Conservation (phyloP, 139 green algal species). For the Volvox africanus region DNA sequence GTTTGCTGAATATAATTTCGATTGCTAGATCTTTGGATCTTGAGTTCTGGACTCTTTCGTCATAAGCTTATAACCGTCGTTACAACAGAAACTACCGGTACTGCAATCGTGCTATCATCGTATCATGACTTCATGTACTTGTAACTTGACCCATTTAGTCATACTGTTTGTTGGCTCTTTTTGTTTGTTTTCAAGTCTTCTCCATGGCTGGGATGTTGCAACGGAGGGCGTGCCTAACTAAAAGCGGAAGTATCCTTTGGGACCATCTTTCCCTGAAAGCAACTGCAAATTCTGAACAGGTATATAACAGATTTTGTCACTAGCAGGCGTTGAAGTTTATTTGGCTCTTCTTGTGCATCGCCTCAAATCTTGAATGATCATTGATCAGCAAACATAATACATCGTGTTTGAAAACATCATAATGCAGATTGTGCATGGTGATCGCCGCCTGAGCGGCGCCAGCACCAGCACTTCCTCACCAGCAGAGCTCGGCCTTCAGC, state of each 20-base stretch:
- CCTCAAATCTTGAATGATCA: background rate
- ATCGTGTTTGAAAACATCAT: background rate
- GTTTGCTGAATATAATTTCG: no score
- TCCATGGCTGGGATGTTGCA: background rate
- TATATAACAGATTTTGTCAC: background rate
- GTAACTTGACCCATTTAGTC: no score
- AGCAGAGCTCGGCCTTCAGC: background rate
- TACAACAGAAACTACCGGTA: no score
- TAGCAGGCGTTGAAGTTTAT: background rate
- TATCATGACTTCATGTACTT: no score
- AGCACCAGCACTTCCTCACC: conserved; percentile 2
- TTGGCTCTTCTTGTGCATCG: background rate
- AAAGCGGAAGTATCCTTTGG: background rate
- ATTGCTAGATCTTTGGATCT: no score
- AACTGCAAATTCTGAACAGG: background rate
- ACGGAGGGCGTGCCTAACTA: background rate
- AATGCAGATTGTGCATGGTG: background rate
- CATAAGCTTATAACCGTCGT: no score
- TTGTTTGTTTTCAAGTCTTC: no score
- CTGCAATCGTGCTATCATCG: no score
- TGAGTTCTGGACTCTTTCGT: no score
- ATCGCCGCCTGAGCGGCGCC: conserved; percentile 21
- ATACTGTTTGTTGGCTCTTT: no score
- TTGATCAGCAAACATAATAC: background rate
- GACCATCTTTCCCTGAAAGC: background rate